A percentile compares a stretch with the other conserved stretches of the same genome.
phyloP scores from a whole-genome alignment of 805 yeast species.

The Suhomyces pyralidae region DNA sequence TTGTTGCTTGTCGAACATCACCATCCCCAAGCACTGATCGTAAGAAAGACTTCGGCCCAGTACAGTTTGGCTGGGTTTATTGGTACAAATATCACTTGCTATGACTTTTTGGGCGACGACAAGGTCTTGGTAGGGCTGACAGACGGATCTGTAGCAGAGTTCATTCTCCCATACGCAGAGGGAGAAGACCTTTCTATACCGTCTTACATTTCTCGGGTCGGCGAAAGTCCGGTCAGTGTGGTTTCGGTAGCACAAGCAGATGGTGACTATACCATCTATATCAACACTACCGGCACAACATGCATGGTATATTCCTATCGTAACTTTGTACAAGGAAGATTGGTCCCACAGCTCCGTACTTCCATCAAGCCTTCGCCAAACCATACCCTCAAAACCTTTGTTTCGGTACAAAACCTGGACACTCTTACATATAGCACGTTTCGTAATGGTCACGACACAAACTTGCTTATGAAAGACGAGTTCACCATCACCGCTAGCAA shows the following conservation, averaged over 20 bases:
- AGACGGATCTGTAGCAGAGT: constrained; percentile 62
- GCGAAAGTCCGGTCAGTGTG: constrained; percentile 29
- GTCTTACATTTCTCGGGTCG: constrained; percentile 28
- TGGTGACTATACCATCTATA: constrained; percentile 21
- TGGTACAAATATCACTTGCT: constrained; percentile 36
- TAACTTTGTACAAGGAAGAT: constrained; percentile 28
- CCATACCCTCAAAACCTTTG: constrained; percentile 21
- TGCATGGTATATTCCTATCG: constrained; percentile 22
- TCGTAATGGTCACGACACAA: constrained; percentile 35
- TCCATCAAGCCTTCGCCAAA: constrained; percentile 29
- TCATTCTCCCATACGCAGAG: constrained; percentile 33
- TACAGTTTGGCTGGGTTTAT: constrained; percentile 17
- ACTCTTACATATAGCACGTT: constrained; percentile 26
- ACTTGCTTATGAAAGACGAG: constrained; percentile 29
- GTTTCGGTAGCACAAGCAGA: constrained; percentile 24
- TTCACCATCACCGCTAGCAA: constrained; percentile 27
- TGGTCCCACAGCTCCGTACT: constrained; percentile 22
- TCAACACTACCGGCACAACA: constrained; percentile 30
- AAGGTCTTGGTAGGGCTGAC: constrained; percentile 54
- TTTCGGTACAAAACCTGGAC: constrained; percentile 28
- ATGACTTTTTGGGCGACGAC: constrained; percentile 44
- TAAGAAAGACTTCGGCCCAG: constrained; percentile 22
- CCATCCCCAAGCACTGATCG: constrained; percentile 13
- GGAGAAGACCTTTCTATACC: constrained; percentile 23
- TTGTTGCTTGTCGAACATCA: constrained; percentile 39